Conservation (phyloP, 2,329 filamentous ascomycete species). For the Emmonsiellopsis sp. region DNA sequence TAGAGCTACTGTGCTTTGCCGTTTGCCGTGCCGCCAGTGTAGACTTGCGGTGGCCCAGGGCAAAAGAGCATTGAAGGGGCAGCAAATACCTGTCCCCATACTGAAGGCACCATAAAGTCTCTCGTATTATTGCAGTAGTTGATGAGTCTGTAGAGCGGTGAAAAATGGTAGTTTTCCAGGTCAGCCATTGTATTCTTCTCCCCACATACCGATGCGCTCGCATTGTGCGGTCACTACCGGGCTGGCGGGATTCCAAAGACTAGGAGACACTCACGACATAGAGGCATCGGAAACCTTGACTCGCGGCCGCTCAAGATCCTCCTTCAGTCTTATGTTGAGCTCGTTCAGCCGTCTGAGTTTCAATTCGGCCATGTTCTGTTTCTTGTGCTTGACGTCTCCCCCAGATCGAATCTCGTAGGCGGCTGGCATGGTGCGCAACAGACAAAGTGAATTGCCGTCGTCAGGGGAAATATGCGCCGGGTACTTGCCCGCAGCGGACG, state of each 20-base stretch:
- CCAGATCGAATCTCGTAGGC: slow-evolving; percentile 59
- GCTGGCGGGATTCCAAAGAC: background rate
- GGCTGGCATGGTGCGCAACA: slow-evolving; percentile 42
- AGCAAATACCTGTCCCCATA: slow-evolving; percentile 68
- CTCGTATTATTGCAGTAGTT: slow-evolving; percentile 96
- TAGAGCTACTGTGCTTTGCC: too few relatives aligned
- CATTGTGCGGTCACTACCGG: background rate
- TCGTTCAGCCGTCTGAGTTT: slow-evolving; percentile 95
- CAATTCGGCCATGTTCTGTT: slow-evolving; percentile 98
- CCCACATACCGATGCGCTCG: background rate
- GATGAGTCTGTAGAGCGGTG: slow-evolving; percentile 61
- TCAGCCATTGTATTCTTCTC: background rate
- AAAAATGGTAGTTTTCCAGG: slow-evolving; percentile 1
- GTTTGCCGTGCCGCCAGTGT: slow-evolving; percentile 8
- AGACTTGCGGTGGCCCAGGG: background rate
- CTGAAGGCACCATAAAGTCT: slow-evolving; percentile 97
- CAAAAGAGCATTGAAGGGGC: slow-evolving; percentile 3
- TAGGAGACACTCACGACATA: slow-evolving; percentile 55
- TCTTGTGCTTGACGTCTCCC: slow-evolving; percentile 72
- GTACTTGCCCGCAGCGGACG: slow-evolving; percentile 6
- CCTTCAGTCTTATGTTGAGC: slow-evolving; percentile 88
- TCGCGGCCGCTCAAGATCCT: slow-evolving; percentile 89
- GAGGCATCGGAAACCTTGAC: slow-evolving; percentile 94
- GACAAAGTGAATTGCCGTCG: background rate
- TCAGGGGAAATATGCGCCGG: background rate